Evolutionary conservation across 2,329 filamentous ascomycete species (phyloP).

Genomic region (Venturia aucupariae): DNA sequence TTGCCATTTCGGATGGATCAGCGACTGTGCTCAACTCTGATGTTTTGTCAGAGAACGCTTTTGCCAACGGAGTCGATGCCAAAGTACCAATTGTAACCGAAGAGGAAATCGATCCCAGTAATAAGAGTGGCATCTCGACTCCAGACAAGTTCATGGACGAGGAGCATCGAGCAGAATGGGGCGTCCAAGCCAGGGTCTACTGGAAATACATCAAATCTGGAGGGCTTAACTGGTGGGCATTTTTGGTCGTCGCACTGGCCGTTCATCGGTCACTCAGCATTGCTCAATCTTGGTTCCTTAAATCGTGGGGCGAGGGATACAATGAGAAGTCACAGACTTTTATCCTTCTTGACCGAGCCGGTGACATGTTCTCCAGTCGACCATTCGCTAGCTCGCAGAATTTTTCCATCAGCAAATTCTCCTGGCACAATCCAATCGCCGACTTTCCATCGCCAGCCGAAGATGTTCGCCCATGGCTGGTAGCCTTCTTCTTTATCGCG

Average conservation of each 20-base stretch:
- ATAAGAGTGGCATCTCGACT: slow-evolving; percentile 1
- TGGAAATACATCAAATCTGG: slow-evolving; percentile 81
- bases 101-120: background rate
- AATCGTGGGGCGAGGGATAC: slow-evolving; percentile 79
- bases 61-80: slow-evolving; percentile 15
- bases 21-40: background rate
- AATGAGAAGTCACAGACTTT: slow-evolving; percentile 21
- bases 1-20: slow-evolving; percentile 51
- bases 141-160: slow-evolving; percentile 63
- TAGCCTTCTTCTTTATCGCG: slow-evolving; percentile 60
- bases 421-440: slow-evolving; percentile 19
- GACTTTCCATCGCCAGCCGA: slow-evolving; percentile 54
- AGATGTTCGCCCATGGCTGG: slow-evolving; percentile 65
- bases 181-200: slow-evolving; percentile 67
- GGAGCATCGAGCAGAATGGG: slow-evolving; percentile 63
- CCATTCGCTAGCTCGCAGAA: background rate
- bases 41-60: slow-evolving; percentile 1
- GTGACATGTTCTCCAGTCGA: slow-evolving; percentile 7
- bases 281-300: slow-evolving; percentile 69
- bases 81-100: slow-evolving; percentile 17
- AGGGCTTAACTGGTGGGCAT: slow-evolving; percentile 61
- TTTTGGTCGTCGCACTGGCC: slow-evolving; percentile 54
- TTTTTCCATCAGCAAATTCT: slow-evolving; percentile 16
- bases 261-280: slow-evolving; percentile 57
- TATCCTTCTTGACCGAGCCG: background rate